Evolutionary conservation across 1,284 basidiomycete genomes (phyloP).

Genomic region (Ceratobasidium sp.): DNA sequence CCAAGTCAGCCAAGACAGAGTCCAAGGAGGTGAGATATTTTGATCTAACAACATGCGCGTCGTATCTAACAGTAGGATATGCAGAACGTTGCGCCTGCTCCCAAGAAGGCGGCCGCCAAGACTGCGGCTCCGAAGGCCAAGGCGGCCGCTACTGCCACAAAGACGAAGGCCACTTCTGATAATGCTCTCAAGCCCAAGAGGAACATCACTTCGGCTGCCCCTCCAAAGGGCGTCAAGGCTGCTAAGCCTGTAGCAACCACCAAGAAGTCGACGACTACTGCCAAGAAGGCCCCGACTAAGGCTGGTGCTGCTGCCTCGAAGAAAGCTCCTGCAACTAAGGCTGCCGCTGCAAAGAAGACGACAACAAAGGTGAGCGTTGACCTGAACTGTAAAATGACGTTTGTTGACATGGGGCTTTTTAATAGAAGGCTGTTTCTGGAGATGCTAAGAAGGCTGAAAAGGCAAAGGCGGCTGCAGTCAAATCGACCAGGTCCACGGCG

Average conservation of each 20-base stretch:
- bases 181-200: slow-evolving; percentile 41
- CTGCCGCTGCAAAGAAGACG: slow-evolving; percentile 20
- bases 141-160: slow-evolving; percentile 49
- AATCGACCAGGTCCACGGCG: slow-evolving; percentile 50
- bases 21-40: slow-evolving; percentile 44
- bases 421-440: slow-evolving; percentile 17
- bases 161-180: slow-evolving; percentile 28
- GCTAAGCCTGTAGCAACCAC: slow-evolving; percentile 53
- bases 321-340: slow-evolving; percentile 37
- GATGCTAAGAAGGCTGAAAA: slow-evolving; percentile 40
- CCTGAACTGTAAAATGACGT: background rate
- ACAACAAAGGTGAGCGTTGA: slow-evolving; percentile 4
- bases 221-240: slow-evolving; percentile 52
- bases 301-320: slow-evolving; percentile 45
- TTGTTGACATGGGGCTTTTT: background rate
- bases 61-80: background rate
- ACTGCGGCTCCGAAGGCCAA: slow-evolving; percentile 45
- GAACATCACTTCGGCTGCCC: slow-evolving; percentile 46
- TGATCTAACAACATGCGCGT: slow-evolving; percentile 12
- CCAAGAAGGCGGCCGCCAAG: slow-evolving; percentile 27
- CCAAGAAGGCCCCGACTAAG: slow-evolving; percentile 35
- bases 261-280: slow-evolving; percentile 35
- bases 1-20: slow-evolving; percentile 42
- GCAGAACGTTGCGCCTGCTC: slow-evolving; percentile 33
- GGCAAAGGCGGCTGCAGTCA: slow-evolving; percentile 51